These are phyloP conservation scores for Suillus sp. DNA, from an alignment of 768 basidiomycete species.

Conservation along the genomic window DNA sequence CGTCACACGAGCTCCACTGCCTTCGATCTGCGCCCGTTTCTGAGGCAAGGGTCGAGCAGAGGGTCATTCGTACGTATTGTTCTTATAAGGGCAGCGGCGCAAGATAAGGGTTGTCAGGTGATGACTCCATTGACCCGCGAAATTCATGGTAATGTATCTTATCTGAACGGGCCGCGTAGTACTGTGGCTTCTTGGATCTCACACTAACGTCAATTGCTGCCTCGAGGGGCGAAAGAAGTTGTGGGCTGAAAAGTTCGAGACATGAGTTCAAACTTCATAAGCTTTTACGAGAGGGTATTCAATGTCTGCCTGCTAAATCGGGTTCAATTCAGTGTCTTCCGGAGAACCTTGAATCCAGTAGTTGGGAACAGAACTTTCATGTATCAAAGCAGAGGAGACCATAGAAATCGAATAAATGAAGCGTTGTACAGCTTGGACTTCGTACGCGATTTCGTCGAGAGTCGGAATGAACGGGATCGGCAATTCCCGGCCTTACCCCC, in stretches of 20 bases:
- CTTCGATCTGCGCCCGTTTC: neutral
- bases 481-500: slow-evolving; percentile 30
- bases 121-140: no score
- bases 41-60: neutral
- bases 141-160: neutral
- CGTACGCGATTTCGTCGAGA: slow-evolving; percentile 11
- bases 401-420: neutral
- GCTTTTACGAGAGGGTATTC: neutral
- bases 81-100: neutral
- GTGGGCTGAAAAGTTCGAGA: neutral
- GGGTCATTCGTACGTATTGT: slow-evolving; percentile 1
- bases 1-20: slow-evolving; percentile 1
- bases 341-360: neutral
- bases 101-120: slow-evolving; percentile 12
- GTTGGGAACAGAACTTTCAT: neutral
- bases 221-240: neutral
- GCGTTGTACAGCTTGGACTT: neutral
- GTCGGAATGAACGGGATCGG: slow-evolving; percentile 25
- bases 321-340: neutral
- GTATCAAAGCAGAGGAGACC: neutral
- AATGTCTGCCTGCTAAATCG: neutral
- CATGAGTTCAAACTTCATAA: neutral
- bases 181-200: neutral
- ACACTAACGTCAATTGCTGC: neutral
- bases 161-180: neutral